Evolutionary conservation across 2,329 filamentous ascomycete species (phyloP).

Genomic region (Penicillium sp.): DNA sequence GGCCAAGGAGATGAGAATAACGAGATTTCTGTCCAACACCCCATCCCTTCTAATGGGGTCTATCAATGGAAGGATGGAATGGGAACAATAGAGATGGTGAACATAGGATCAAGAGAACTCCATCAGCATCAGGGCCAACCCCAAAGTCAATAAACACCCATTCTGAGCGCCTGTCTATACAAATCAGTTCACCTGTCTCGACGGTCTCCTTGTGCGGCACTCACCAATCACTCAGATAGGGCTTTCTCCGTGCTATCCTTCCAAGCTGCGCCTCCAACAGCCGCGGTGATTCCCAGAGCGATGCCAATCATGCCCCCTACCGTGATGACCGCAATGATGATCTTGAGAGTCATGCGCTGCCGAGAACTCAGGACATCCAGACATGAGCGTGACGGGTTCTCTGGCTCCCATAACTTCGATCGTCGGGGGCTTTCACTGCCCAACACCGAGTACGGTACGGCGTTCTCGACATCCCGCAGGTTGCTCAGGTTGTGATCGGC

Average conservation of each 20-base stretch:
- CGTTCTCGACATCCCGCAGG: slow-evolving; percentile 36
- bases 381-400: slow-evolving; percentile 36
- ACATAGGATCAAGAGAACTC: no score
- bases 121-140: no score
- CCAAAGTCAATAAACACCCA: no score
- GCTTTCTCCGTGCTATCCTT: slow-evolving; percentile 34
- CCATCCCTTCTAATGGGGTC: no score
- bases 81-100: no score
- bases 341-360: slow-evolving; percentile 41
- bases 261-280: slow-evolving; percentile 47
- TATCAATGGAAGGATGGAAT: no score
- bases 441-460: slow-evolving; percentile 17
- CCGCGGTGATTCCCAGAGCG: slow-evolving; percentile 45
- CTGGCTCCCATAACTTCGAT: slow-evolving; percentile 37
- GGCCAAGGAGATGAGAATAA: no score
- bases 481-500: slow-evolving; percentile 14
- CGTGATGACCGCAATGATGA: slow-evolving; percentile 41
- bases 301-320: slow-evolving; percentile 46
- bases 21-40: no score
- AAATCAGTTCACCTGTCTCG: no score
- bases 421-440: slow-evolving; percentile 22
- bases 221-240: slow-evolving; percentile 22
- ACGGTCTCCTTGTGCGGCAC: no score
- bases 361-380: slow-evolving; percentile 34
- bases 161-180: no score